Conservation (phyloP, 1,284 basidiomycete species). For the Coriolopsis trogii region DNA sequence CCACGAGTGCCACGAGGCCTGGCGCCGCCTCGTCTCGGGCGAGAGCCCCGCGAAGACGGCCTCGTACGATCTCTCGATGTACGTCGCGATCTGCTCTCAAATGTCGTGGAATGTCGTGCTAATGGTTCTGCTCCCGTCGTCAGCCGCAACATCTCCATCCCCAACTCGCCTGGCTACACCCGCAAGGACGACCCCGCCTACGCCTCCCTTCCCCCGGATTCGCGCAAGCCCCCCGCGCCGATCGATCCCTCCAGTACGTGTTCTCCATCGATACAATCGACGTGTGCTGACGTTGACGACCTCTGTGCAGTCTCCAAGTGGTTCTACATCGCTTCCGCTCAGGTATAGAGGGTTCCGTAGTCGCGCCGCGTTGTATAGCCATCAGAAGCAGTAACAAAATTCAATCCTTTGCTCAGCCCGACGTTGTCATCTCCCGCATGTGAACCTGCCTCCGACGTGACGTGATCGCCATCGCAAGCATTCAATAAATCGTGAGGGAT, state of each 20-base stretch:
- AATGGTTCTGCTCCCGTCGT: constrained; percentile 21
- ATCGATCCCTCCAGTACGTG: constrained; percentile 86
- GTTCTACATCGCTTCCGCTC: constrained; percentile 88
- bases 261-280: neutral
- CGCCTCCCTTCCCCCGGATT: constrained; percentile 74
- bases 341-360: constrained; percentile 50
- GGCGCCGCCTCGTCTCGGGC: constrained; percentile 91
- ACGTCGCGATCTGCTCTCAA: constrained; percentile 42
- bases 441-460: neutral
- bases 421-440: constrained; percentile 5
- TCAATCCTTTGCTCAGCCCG: constrained; percentile 13
- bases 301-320: constrained; percentile 73
- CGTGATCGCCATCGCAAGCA: too few relatives aligned
- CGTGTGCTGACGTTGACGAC: constrained; percentile 18
- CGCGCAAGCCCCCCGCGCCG: constrained; percentile 80
- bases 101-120: neutral
- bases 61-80: constrained; percentile 82
- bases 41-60: constrained; percentile 75
- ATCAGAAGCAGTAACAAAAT: constrained; percentile 25
- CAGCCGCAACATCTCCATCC: constrained; percentile 73
- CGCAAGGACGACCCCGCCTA: constrained; percentile 68
- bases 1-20: constrained; percentile 98
- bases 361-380: constrained; percentile 21
- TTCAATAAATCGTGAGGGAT: constrained; percentile 3
- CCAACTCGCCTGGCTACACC: constrained; percentile 76